Base-by-base conservation (phyloP, 805 yeast genomes). In the Metschnikowia drakensbergensis region DNA sequence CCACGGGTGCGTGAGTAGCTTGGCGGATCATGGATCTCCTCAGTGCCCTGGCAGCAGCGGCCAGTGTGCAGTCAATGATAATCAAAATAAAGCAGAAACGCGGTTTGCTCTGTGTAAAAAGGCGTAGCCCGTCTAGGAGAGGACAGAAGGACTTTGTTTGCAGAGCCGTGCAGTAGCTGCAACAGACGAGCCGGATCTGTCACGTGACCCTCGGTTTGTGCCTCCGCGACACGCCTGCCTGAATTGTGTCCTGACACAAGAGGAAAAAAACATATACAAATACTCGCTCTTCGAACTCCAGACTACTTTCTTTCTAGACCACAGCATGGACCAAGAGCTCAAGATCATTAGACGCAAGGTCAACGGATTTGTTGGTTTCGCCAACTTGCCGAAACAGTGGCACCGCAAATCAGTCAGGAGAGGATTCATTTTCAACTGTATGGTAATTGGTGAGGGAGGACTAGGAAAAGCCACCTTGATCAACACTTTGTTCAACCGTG, bases 361-460 rank as follows among this genome's bases (percentile, higher is more conserved):
- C 59, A 87, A 84, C 58, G 92, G 96, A 3, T 91, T 86, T 65
- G 99, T 94, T 48, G 99, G 99, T 5, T 94, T 94, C 71, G 96
- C 97, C 57, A 94, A 91, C 71, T 77, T 94, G 63, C 99, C 99
- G 50, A 94, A 91, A 65, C 99, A 94, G 74, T 94, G 97, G 97
- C 98, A 94, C 72, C 83, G 96, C 71, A 89, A 87, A 69, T 85
- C 96, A 26, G 59, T 52, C 36, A 27, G 55, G 40, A 49, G 58
- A 36, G 99, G 99, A 10, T 94, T 94, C 76, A 80, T 76, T 59
- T 80, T 94, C 65, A 94, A 94, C 66, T 66, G 94, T 52, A 80
- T 94, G 81, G 89, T 88, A 50, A 96, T 91, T 54, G 96, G 96
- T 57, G 96, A 88, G 72, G 75, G 84, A 51, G 97, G 99, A 4